These are phyloP conservation scores for Metarhizium anisopliae DNA, from an alignment of 2,329 filamentous ascomycete species.

Conservation along the genomic window DNA sequence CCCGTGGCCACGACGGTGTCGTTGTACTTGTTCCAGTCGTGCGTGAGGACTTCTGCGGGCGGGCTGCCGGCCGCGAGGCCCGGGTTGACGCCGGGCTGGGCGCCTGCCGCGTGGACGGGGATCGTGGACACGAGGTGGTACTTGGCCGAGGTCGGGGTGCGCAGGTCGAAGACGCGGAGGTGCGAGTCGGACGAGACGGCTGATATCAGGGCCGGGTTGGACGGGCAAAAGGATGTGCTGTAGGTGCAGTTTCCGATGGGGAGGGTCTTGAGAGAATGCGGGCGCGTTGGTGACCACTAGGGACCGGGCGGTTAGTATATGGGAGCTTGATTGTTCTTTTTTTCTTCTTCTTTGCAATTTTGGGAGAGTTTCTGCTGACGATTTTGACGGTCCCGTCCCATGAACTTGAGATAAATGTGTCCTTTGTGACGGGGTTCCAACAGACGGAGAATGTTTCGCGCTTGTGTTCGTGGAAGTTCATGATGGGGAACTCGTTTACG, in stretches of 20 bases:
- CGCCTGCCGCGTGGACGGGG: conserved; percentile 66
- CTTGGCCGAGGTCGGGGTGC: conserved; percentile 73
- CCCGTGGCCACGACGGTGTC: conserved; percentile 76
- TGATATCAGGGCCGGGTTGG: conserved; percentile 76
- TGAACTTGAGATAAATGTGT: conserved; percentile 80
- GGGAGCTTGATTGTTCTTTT: not conserved
- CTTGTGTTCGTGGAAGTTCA: conserved; percentile 88
- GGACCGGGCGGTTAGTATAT: not conserved
- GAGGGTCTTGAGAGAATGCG: conserved; percentile 69
- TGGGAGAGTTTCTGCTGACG: conserved; percentile 28
- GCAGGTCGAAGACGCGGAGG: conserved; percentile 83
- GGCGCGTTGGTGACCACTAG: conserved; percentile 75
- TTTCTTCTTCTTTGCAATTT: too few relatives aligned
- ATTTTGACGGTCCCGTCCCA: conserved; percentile 97
- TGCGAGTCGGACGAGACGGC: conserved; percentile 85
- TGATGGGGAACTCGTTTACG: conserved; percentile 75
- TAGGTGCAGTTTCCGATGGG: conserved; percentile 93
- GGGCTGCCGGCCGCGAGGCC: conserved; percentile 31
- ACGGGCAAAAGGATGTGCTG: conserved; percentile 81
- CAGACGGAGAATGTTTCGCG: conserved; percentile 86
- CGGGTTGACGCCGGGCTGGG: conserved; percentile 28
- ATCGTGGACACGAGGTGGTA: conserved; percentile 81
- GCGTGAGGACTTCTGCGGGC: conserved; percentile 81
- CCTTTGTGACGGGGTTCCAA: conserved; percentile 89
- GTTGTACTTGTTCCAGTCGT: conserved; percentile 99